Base-by-base conservation (phyloP, 805 yeast species). In the Candida nitratophila region DNA sequence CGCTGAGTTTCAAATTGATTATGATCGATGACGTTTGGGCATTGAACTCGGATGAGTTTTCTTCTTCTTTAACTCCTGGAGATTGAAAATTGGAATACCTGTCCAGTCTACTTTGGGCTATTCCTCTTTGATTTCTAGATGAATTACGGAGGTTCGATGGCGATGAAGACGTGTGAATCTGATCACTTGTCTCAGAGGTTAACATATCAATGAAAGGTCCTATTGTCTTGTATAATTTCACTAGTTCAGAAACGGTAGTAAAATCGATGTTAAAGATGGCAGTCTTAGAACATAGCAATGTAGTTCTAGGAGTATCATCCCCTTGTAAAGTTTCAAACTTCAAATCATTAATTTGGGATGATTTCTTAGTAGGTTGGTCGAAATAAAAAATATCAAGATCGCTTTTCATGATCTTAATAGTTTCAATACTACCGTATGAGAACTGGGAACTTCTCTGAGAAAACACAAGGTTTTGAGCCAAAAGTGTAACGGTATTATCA, bases 341-440 rank as follows among this genome's bases (percentile, higher is more conserved):
- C 2, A 81, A 40, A 50, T 81, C 86, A 7, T 74, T 72, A 35
- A 69, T 70, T 1, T 52, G 46, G 15, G 56, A 37, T 22, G 53
- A 48, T 3, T 17, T 37, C 22, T 40, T 10, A 7, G 20, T 6
- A 2, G 52, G 42, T n/a, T 57, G 53, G 22, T 54, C 57, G 45
- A 74, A 64, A 27, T 47, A 41, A 24, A 60, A 41, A 6, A 47
- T n/a, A 1, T 46, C 46, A 11, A 20, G 35, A 2, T 27, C 37
- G 12, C 45, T 48, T 19, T 63, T 45, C 3, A 60, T 16, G 5
- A 70, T 45, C 1, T 52, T 45, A n/a, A 76, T 46, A 0, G 48
- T 52, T 38, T 69, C 64, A 2, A 79, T 47, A 1, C 76, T 75
- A 2, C 86, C 87, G 47, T 69, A 72, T 1, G 69, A 51, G 40